These are phyloP conservation scores for Mortierella sp. DNA, from an alignment of 371 early-diverging fungal species.

Conservation along the genomic window DNA sequence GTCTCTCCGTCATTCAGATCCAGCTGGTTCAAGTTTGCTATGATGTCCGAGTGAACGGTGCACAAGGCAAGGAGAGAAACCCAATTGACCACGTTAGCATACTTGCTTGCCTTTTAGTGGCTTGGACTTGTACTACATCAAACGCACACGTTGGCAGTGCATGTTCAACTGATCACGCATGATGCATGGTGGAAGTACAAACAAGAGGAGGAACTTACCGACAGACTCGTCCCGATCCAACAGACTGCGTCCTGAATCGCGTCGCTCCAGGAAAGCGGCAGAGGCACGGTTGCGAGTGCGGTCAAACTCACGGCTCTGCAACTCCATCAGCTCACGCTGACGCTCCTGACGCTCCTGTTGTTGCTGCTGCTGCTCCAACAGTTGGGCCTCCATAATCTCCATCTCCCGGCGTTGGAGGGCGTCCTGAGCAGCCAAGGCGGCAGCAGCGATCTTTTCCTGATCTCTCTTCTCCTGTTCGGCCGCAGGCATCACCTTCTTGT, in stretches of 20 bases:
- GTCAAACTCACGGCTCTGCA: conserved; percentile 54
- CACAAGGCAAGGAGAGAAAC: background rate
- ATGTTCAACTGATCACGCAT: no score
- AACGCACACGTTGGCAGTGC: no score
- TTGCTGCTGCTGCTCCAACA: conserved; percentile 61
- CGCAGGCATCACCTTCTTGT: conserved; percentile 77
- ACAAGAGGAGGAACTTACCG: background rate
- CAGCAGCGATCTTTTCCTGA: conserved; percentile 57
- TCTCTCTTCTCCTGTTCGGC: conserved; percentile 62
- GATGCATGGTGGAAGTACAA: background rate
- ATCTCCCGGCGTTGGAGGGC: conserved; percentile 46
- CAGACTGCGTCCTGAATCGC: conserved; percentile 37
- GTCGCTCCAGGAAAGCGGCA: conserved; percentile 32
- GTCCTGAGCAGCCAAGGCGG: conserved; percentile 45
- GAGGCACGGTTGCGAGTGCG: conserved; percentile 48
- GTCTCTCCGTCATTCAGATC: conserved; percentile 80
- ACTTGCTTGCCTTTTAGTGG: conserved; percentile 20
- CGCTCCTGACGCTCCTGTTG: conserved; percentile 53
- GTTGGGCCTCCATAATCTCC: conserved; percentile 54
- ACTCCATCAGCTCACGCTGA: conserved; percentile 30
- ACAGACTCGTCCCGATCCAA: conserved; percentile 34
- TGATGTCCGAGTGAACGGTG: background rate
- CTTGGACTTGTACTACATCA: background rate
- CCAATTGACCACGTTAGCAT: conserved; percentile 44
- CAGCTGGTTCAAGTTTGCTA: conserved; percentile 60